Base-by-base conservation (phyloP, 1,139 yeast genomes). In the Geotrichum cucujoidarum region DNA sequence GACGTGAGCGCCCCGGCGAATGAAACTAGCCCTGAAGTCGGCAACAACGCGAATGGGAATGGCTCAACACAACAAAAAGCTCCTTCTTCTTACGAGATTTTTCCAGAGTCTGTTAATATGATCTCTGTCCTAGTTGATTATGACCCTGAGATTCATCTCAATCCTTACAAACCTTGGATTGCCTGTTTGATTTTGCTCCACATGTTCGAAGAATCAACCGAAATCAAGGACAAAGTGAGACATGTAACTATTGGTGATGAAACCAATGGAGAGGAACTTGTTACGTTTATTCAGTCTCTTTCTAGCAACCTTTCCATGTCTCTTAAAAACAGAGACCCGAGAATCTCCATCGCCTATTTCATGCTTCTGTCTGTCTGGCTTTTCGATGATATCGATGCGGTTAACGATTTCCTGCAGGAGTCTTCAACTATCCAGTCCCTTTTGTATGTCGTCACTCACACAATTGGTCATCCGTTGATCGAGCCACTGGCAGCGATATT, bases 161-260 rank as follows among this genome's bases (percentile, higher is more conserved):
- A 94, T 57, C 97, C 98, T 0, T 92, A 88, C 63, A 80, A 82
- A 59, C 69, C 81, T 0, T 94, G 96, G 95, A 90, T 92, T 68
- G 81, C 97, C 0, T 72, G 87, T 1, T 75, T 80, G 2, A 71
- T 87, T 3, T 61, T 92, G 35, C 70, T 85, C 49, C 78, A 77
- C 51, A 61, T 89, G 3, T 77, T 89, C 55, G 78, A 78, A 49
- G 86, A 79, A 22, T 60, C 68, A 8, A 62, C 61, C 7, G 80
- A 74, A 25, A 73, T 77, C 27, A 74, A 77, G 53, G 76, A 74
- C 13, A 57, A 75, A 29, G 76, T 86, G 0, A 68, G 79, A 43
- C 61, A 64, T 0, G 72, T 87, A n/a, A 71, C 71, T n/a, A 73
- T 84, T 11, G 95, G 95, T 3, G 70, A 66, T 45, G 81, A 78